phyloP scores from a whole-genome alignment of 768 basidiomycete genomes.

The Kwoniella botswanensis region DNA sequence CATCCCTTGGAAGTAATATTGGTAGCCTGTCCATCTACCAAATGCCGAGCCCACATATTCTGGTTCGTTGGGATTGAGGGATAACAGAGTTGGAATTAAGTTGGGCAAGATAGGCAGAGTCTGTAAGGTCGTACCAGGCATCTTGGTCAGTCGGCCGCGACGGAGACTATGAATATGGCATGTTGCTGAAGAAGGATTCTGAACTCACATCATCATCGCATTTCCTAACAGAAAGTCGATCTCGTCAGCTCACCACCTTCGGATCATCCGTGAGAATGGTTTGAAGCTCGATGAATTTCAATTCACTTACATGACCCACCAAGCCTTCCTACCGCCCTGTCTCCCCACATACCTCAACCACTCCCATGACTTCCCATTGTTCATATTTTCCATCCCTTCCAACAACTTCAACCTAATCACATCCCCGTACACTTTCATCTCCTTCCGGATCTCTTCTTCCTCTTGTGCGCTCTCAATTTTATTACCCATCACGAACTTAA shows the following conservation, averaged over 20 bases:
- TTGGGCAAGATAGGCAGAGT: slow-evolving; percentile 44
- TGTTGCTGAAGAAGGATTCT: too few relatives aligned
- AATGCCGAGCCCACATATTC: slow-evolving; percentile 41
- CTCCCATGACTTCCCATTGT: slow-evolving; percentile 47
- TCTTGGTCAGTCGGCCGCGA: background rate
- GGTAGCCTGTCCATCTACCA: slow-evolving; percentile 30
- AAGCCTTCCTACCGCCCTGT: slow-evolving; percentile 35
- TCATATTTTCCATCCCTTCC: slow-evolving; percentile 45
- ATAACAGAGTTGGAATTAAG: slow-evolving; percentile 32
- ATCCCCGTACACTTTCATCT: slow-evolving; percentile 40
- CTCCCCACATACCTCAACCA: slow-evolving; percentile 41
- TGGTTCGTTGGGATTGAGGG: slow-evolving; percentile 32
- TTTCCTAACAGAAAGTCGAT: slow-evolving; percentile 24
- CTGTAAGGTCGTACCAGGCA: slow-evolving; percentile 22
- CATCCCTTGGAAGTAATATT: slow-evolving; percentile 45
- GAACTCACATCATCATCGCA: slow-evolving; percentile 45
- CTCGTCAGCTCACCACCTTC: slow-evolving; percentile 11
- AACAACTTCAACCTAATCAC: slow-evolving; percentile 40
- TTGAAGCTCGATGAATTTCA: background rate
- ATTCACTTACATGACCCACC: slow-evolving; percentile 45
- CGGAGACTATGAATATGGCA: background rate
- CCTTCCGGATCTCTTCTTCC: slow-evolving; percentile 27
- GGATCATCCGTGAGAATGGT: background rate
- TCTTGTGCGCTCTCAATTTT: background rate
- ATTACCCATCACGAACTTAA: slow-evolving; percentile 38